Base-by-base conservation (phyloP, 1,139 yeast genomes). In the Blastobotrys indianensis region DNA sequence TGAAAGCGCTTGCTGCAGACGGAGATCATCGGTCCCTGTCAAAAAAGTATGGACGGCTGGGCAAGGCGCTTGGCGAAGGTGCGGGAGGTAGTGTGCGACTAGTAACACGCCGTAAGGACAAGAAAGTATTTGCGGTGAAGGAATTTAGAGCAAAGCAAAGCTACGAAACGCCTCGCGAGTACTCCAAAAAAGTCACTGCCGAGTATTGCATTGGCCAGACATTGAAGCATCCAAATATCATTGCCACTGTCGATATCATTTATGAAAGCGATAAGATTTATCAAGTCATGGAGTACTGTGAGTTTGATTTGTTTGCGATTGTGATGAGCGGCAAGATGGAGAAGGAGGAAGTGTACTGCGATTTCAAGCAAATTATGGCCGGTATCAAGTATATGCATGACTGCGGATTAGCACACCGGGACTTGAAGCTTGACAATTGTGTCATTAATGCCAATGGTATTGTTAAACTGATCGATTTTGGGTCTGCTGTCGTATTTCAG, bases 311-410 rank as follows among this genome's bases (percentile, higher is more conserved):
- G 58, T 90, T 90, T 64, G 96, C 96, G 1, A 86, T 90, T 55
- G 97, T 90, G 32, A 90, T 90, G 96, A 82, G 94, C 25, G 94
- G 92, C 56, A 83, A 86, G 60, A 88, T 90, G 97, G 73, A 87
- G 1, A 72, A 82, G 49, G 82, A 79, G 46, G 97, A 90, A 64
- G 80, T 87, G 50, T 85, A 83, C 63, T 90, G 97, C 67, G 90
- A 94, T 63, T 82, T 90, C 61, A 85, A 85, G 60, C 97, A 90
- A 67, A 77, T 90, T 40, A 70, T 88, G 58, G 74, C 80, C 4
- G 97, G 96, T 42, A 80, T 90, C 37, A 80, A 77, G 57, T 90
- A 90, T 62, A 69, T 90, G 58, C 97, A 90, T 65, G 77, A 87
- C 36, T 78, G 84, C 65, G 97, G 97, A 2, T 72, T 90, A 51